phyloP scores from a whole-genome alignment of 2,329 filamentous ascomycete genomes.

The Graphiopsis chlorocephala region DNA sequence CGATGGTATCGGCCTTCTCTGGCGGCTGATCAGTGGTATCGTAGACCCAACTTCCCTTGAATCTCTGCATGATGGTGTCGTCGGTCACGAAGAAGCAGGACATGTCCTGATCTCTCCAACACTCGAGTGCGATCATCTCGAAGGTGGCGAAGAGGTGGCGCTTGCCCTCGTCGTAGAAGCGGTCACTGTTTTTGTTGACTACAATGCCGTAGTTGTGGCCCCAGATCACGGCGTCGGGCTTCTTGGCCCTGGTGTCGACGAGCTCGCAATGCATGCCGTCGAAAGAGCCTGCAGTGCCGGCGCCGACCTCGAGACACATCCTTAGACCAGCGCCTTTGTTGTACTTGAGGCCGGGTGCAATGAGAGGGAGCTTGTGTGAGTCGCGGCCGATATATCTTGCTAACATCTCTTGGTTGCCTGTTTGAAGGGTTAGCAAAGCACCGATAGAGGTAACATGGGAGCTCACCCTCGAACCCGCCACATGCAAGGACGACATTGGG shows the following conservation, averaged over 20 bases:
- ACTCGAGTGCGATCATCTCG: constrained; percentile 43
- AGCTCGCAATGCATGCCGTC: constrained; percentile 45
- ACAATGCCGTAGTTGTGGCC: constrained; percentile 46
- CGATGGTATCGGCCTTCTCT: constrained; percentile 40
- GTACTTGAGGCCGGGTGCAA: constrained; percentile 42
- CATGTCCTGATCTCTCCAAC: constrained; percentile 42
- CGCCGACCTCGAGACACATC: constrained; percentile 43
- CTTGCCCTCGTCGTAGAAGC: constrained; percentile 98
- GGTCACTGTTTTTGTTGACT: constrained; percentile 40
- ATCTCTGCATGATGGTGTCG: constrained; percentile 41
- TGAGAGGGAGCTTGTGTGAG: constrained; percentile 40
- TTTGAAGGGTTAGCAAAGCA: not conserved
- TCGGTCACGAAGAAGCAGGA: constrained; percentile 44
- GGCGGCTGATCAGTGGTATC: constrained; percentile 44
- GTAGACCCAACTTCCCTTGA: constrained; percentile 44
- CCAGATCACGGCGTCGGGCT: constrained; percentile 42
- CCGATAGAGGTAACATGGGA: not conserved
- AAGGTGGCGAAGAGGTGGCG: constrained; percentile 54
- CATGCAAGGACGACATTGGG: constrained; percentile 40
- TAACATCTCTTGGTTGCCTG: constrained; percentile 42
- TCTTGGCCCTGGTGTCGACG: constrained; percentile 41
- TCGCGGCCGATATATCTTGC: constrained; percentile 40
- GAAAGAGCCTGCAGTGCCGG: constrained; percentile 41
- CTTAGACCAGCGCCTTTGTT: constrained; percentile 40
- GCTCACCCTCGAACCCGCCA: constrained; percentile 38